phyloP scores from a whole-genome alignment of 192 early-diverging fungal genomes.

The Chytriomyces sp. region DNA sequence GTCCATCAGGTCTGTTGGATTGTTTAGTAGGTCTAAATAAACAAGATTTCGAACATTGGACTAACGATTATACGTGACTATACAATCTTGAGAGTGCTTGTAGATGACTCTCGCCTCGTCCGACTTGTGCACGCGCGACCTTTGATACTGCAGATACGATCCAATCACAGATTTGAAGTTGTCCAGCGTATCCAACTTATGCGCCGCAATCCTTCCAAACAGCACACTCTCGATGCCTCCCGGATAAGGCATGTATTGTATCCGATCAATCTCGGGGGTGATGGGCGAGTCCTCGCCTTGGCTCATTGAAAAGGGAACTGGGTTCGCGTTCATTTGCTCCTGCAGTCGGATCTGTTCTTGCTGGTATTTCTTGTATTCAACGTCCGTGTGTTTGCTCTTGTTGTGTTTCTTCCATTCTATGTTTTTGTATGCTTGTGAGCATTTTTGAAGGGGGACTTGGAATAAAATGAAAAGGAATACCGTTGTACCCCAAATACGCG shows the following conservation, averaged over 20 bases:
- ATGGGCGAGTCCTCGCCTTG: not conserved
- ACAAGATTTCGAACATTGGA: not conserved
- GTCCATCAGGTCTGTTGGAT: conserved; percentile 9
- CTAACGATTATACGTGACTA: conserved; percentile 1
- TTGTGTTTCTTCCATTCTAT: conserved; percentile 22
- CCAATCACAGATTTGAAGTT: conserved; percentile 18
- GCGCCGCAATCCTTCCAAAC: not conserved
- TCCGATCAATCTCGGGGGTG: not conserved
- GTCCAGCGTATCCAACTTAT: not conserved
- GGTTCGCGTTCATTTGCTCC: conserved; percentile 2
- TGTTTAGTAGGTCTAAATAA: not conserved
- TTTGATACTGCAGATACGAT: conserved; percentile 3
- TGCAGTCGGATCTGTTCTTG: not conserved
- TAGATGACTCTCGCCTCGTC: not conserved
- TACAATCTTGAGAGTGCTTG: not conserved
- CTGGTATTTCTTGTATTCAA: not conserved
- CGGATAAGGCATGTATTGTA: not conserved
- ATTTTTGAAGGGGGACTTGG: not conserved
- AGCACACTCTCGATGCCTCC: not conserved
- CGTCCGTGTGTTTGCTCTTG: not conserved
- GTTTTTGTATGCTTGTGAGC: not conserved
- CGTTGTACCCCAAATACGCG: not conserved
- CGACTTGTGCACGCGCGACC: not conserved
- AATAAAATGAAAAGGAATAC: not conserved
- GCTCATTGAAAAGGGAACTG: not conserved